Percentiles rank a stretch among this genome's conserved stretches.
Conservation (phyloP, 495 filamentous ascomycete genomes). For the Hyaloscypha bicolor region DNA sequence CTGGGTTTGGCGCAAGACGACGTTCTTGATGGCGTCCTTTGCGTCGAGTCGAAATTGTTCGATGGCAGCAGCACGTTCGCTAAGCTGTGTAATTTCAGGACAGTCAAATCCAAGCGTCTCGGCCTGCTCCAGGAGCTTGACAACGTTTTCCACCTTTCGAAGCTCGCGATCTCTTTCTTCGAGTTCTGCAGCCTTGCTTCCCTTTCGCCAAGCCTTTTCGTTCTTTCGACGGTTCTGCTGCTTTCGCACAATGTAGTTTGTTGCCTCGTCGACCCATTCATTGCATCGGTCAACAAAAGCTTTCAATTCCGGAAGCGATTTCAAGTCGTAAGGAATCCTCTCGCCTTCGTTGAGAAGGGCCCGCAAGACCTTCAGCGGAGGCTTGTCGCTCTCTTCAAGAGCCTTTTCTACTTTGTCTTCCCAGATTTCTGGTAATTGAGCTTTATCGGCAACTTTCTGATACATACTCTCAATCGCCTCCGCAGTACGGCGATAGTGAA, state of each 20-base stretch:
- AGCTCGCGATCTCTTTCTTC: slow-evolving; percentile 89
- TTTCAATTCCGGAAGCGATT: slow-evolving; percentile 79
- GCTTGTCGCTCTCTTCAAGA: slow-evolving; percentile 78
- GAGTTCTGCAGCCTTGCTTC: slow-evolving; percentile 72
- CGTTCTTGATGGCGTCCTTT: slow-evolving; percentile 63
- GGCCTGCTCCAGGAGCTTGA: slow-evolving; percentile 79
- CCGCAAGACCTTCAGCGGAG: slow-evolving; percentile 83
- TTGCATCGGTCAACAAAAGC: slow-evolving; percentile 93
- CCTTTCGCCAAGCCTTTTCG: slow-evolving; percentile 84
- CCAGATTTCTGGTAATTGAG: slow-evolving; percentile 85
- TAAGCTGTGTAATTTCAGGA: slow-evolving; percentile 84
- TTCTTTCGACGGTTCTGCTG: slow-evolving; percentile 98
- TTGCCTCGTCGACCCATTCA: slow-evolving; percentile 97
- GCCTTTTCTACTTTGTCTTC: slow-evolving; percentile 84
- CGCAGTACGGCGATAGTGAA: slow-evolving; percentile 76
- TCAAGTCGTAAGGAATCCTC: slow-evolving; percentile 91
- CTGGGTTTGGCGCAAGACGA: slow-evolving; percentile 58
- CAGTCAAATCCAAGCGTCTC: slow-evolving; percentile 93
- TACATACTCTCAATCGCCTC: slow-evolving; percentile 65
- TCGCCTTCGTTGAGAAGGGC: slow-evolving; percentile 91
- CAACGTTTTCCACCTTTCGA: slow-evolving; percentile 87
- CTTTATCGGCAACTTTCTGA: slow-evolving; percentile 83
- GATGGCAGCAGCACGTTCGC: slow-evolving; percentile 87
- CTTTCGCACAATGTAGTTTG: slow-evolving; percentile 95
- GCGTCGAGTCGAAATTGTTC: slow-evolving; percentile 83